phyloP scores from a whole-genome alignment of 2,329 filamentous ascomycete genomes.

The Fusarium sp. region DNA sequence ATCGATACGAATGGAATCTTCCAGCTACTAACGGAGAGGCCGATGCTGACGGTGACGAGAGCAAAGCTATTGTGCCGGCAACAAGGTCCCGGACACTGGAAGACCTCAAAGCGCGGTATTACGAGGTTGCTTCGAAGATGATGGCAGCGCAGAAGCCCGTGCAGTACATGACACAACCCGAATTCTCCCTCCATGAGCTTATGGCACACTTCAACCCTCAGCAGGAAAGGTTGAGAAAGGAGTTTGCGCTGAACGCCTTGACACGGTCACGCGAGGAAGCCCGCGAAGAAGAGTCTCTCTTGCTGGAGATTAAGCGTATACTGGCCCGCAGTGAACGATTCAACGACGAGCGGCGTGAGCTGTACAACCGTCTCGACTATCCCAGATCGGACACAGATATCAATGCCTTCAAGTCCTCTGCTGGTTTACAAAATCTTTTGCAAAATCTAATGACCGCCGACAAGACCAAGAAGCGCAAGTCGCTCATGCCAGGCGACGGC shows the following conservation, averaged over 20 bases:
- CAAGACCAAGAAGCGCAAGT: conserved; percentile 89
- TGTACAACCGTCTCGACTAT: conserved; percentile 88
- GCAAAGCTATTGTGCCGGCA: conserved; percentile 65
- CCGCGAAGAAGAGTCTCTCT: conserved; percentile 87
- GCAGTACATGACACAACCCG: conserved; percentile 86
- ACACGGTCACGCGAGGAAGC: conserved; percentile 87
- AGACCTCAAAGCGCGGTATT: conserved; percentile 91
- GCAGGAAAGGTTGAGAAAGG: conserved; percentile 83
- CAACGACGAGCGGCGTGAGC: conserved; percentile 86
- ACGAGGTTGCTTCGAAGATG: conserved; percentile 84
- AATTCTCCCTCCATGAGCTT: conserved; percentile 84
- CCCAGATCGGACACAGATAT: conserved; percentile 77
- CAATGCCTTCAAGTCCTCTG: conserved; percentile 81
- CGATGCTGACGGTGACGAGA: conserved; percentile 58
- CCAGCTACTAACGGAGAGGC: conserved; percentile 58
- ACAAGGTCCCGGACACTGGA: conserved; percentile 77
- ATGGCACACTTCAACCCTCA: conserved; percentile 88
- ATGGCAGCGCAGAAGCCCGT: conserved; percentile 83
- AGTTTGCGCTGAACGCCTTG: conserved; percentile 83
- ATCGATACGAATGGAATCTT: conserved; percentile 84
- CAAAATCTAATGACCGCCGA: conserved; percentile 85
- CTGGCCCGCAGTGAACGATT: conserved; percentile 86
- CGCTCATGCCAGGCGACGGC: conserved; percentile 70
- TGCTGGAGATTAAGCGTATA: conserved; percentile 92
- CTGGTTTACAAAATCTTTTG: conserved; percentile 81